Base-by-base conservation (phyloP, 495 filamentous ascomycete species). In the Trichoderma gamsii region DNA sequence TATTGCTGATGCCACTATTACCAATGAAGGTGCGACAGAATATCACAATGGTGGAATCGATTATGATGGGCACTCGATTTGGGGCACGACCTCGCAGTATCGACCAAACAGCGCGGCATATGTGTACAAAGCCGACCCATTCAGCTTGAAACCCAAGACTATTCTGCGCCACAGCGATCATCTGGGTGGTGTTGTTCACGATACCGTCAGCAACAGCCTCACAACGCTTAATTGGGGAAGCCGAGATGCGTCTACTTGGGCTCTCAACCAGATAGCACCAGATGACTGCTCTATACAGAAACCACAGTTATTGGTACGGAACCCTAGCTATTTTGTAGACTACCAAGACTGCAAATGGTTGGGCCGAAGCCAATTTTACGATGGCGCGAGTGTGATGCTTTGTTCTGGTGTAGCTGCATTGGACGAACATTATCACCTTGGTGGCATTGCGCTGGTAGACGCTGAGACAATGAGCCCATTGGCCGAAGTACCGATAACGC, bases 291-390 rank as follows among this genome's bases (percentile, higher is more conserved):
- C 27, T 12, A 12, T 23, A 18, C 63, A 32, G n/a, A 73, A 72
- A 44, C 71, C 72, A 18, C 68, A 69, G 9, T 63, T 68, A 1
- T 64, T 66, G 2, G 63, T 72, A 41, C 65, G 66, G 7, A 74
- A 76, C 43, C 73, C 73, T 0, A 76, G 74, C 41, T 73, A 74
- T 66, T 79, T 70, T 52, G 67, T 74, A 35, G 77, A 78, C 49
- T 77, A 79, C 67, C 76, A 80, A 67, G 78, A 77, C 69, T 80
- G 77, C 71, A 79, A 80, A 67, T 80, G 76, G 32, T 71, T 80
- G 12, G 77, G 77, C 13, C 76, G 73, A 66, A 71, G 73, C 11
- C 52, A 69, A 41, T 46, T 23, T 4, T 72, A 69, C 29, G 68
- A 51, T 12, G 66, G 38, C 51, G 64, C 74, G 25, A 67, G 73